These are phyloP conservation scores for Tephrocybe sp. DNA, from an alignment of 768 basidiomycete genomes.

Conservation along the genomic window DNA sequence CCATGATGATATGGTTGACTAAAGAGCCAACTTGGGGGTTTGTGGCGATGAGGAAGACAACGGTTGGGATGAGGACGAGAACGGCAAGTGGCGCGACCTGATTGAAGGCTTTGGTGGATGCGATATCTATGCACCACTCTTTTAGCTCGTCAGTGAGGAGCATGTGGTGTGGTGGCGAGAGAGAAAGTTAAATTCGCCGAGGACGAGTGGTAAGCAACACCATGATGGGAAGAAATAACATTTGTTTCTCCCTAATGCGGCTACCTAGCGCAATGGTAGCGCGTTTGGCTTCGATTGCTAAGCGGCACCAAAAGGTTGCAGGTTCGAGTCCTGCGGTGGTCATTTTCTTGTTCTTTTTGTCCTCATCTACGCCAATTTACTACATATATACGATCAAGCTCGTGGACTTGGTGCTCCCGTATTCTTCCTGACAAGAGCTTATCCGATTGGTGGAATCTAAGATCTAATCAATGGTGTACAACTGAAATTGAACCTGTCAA, in stretches of 20 bases:
- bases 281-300: constrained; percentile 90
- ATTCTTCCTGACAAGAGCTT: no score
- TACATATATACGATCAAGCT: not conserved
- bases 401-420: no score
- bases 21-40: constrained; percentile 25
- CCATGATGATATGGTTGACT: constrained; percentile 41
- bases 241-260: constrained; percentile 30
- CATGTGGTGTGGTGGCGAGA: constrained; percentile 37
- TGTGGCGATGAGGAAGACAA: constrained; percentile 44
- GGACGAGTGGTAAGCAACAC: no score
- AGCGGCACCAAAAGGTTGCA: constrained; percentile 90
- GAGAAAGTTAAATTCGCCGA: constrained; percentile 5
- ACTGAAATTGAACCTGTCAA: no score
- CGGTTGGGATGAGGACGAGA: constrained; percentile 53
- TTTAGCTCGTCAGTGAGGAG: constrained; percentile 40
- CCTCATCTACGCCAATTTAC: no score
- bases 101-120: constrained; percentile 41
- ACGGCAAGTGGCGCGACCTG: constrained; percentile 60
- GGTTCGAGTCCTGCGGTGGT: constrained; percentile 74
- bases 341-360: constrained; percentile 34
- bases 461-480: no score
- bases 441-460: no score
- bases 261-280: constrained; percentile 94
- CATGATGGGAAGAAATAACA: no score
- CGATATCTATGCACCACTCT: constrained; percentile 38